phyloP scores from a whole-genome alignment of 495 filamentous ascomycete species.

The Neurospora sp. region DNA sequence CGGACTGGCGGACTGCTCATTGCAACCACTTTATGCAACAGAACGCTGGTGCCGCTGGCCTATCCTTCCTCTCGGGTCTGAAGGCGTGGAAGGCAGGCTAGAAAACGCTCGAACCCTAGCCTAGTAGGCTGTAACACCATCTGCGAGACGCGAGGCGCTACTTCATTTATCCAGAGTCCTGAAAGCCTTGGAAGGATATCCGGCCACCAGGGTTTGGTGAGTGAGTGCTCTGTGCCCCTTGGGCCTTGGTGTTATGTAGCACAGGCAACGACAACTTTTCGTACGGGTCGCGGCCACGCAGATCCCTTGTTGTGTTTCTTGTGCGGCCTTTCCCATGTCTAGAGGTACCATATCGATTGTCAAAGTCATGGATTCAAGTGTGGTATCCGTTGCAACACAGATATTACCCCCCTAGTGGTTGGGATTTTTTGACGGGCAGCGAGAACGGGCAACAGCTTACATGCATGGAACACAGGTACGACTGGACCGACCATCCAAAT shows the following conservation, averaged over 20 bases:
- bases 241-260: background rate
- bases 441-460: background rate
- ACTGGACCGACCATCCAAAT: background rate
- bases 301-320: background rate
- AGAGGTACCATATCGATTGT: background rate
- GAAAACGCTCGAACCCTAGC: background rate
- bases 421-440: background rate
- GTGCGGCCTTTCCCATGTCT: background rate
- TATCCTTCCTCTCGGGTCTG: background rate
- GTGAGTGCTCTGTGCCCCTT: background rate
- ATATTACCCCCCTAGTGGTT: background rate
- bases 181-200: background rate
- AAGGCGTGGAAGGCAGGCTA: background rate
- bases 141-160: background rate
- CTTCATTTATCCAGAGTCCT: background rate
- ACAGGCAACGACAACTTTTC: background rate
- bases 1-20: background rate
- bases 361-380: background rate
- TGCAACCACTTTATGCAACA: background rate
- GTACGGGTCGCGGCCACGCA: background rate
- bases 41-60: background rate
- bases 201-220: background rate
- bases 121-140: background rate
- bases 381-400: background rate
- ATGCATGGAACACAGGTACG: background rate